phyloP scores from a whole-genome alignment of 2,329 filamentous ascomycete species.

The Exophiala oligosperma region DNA sequence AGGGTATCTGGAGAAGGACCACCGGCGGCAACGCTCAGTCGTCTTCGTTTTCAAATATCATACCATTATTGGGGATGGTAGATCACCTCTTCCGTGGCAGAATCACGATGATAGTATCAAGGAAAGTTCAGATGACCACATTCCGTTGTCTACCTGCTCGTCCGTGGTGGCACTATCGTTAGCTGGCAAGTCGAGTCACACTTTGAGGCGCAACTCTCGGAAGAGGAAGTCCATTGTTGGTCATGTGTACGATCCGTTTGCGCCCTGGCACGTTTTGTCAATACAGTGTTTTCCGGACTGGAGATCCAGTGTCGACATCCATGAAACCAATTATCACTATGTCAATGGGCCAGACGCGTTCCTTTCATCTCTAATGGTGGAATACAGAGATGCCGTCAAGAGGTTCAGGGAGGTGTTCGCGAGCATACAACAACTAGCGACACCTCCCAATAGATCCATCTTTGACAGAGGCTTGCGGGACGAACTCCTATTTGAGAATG shows the following conservation, averaged over 20 bases:
- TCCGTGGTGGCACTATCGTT: constrained; percentile 61
- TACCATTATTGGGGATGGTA: constrained; percentile 58
- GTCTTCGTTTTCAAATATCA: constrained; percentile 67
- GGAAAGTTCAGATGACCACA: constrained; percentile 47
- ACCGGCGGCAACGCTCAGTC: constrained; percentile 56
- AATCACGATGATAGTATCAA: constrained; percentile 48
- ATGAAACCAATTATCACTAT: constrained; percentile 57
- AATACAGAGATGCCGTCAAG: constrained; percentile 62
- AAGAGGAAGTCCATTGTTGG: constrained; percentile 52
- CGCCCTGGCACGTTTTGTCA: constrained; percentile 60
- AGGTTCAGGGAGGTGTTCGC: constrained; percentile 59
- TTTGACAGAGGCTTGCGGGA: constrained; percentile 29
- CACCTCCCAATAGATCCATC: constrained; percentile 49
- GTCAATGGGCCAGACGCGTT: constrained; percentile 64
- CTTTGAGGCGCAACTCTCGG: constrained; percentile 51
- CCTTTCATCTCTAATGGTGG: constrained; percentile 57
- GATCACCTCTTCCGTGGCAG: constrained; percentile 62
- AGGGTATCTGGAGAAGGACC: constrained; percentile 48
- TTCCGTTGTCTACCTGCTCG: constrained; percentile 60
- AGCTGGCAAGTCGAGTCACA: constrained; percentile 52
- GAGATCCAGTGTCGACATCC: constrained; percentile 55
- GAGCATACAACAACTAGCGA: constrained; percentile 59
- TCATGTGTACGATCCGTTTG: constrained; percentile 59
- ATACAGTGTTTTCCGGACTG: constrained; percentile 63
- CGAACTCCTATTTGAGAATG: constrained; percentile 29